Conservation (phyloP, 1,284 basidiomycete genomes). For the Jaminaea rosea region DNA sequence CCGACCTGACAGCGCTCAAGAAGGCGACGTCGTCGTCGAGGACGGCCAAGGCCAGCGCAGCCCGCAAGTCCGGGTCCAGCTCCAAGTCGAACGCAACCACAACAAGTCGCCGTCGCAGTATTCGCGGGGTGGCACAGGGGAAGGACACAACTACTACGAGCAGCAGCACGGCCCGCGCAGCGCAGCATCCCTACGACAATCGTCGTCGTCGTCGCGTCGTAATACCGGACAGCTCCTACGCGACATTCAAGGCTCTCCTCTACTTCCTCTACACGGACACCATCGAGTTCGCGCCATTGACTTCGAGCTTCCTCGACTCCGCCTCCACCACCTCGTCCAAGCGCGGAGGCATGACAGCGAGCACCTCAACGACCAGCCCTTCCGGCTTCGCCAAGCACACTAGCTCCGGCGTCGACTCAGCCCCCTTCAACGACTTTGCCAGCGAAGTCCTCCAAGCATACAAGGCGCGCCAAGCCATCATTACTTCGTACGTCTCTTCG, state of each 20-base stretch:
- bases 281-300: constrained; percentile 72
- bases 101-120: too few species aligned
- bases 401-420: not conserved
- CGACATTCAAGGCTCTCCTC: constrained; percentile 70
- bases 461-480: constrained; percentile 17
- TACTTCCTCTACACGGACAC: constrained; percentile 80
- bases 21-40: too few species aligned
- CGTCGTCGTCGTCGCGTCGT: constrained; percentile 34
- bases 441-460: constrained; percentile 13
- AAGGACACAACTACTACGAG: not conserved
- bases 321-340: constrained; percentile 12
- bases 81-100: too few species aligned
- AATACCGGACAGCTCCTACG: constrained; percentile 68
- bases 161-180: not conserved
- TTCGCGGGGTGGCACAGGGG: not conserved
- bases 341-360: too few species aligned
- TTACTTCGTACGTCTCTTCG: constrained; percentile 19
- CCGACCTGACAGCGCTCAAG: too few species aligned
- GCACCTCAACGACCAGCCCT: too few species aligned
- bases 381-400: not conserved
- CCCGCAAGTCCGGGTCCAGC: too few species aligned
- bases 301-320: constrained; percentile 52
- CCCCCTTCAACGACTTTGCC: constrained; percentile 1
- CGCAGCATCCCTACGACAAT: not conserved
- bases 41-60: too few species aligned